These are phyloP conservation scores for Solanum chacoense DNA, from an alignment of 305 asterid species.

Conservation along the genomic window DNA sequence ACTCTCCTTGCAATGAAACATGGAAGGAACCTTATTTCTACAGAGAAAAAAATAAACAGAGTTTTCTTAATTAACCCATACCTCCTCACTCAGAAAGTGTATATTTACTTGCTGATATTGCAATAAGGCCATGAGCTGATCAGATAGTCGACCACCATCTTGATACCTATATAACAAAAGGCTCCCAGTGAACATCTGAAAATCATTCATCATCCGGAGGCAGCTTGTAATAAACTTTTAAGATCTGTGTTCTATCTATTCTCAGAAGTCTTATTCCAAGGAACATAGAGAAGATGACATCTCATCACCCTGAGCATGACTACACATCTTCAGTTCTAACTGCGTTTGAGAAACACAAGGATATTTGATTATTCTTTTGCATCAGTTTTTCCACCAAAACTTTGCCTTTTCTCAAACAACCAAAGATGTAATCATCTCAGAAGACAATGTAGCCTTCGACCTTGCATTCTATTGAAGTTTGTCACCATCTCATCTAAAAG, in stretches of 20 bases:
- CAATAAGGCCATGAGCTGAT: slow-evolving; percentile 96
- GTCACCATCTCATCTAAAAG: background rate
- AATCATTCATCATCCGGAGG: background rate
- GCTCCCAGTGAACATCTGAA: background rate
- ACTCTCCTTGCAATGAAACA: background rate
- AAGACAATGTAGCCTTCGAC: background rate
- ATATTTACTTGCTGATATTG: slow-evolving; percentile 95
- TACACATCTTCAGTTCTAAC: background rate
- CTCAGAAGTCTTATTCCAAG: background rate
- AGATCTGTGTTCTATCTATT: background rate
- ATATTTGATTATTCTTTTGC: background rate
- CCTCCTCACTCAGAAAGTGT: slow-evolving; percentile 97
- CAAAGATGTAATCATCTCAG: background rate
- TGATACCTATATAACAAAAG: slow-evolving; percentile 47
- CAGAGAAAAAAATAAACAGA: background rate
- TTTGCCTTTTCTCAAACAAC: background rate
- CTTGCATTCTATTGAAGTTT: background rate
- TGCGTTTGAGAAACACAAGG: background rate
- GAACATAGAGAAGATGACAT: background rate
- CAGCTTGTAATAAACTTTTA: background rate
- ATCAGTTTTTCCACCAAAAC: background rate
- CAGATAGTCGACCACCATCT: slow-evolving; percentile 85
- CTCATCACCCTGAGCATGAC: background rate
- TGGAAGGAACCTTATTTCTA: background rate
- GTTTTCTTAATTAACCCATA: slow-evolving; percentile 15